These are phyloP conservation scores for Globisporangium apiculatum DNA, from an alignment of 352 stramenopile species.

Conservation along the genomic window DNA sequence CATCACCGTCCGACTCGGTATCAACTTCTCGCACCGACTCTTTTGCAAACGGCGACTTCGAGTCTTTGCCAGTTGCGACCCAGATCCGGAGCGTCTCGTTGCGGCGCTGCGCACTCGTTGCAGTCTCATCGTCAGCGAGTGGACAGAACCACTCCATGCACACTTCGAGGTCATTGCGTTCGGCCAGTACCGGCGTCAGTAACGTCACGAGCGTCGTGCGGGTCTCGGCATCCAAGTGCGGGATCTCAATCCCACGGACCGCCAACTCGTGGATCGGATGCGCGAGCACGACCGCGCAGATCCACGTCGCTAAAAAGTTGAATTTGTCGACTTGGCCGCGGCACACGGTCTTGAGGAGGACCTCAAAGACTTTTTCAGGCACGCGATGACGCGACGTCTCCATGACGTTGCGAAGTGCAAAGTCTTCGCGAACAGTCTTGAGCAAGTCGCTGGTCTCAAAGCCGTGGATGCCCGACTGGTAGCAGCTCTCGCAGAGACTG, in stretches of 20 bases:
- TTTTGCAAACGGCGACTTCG: conserved; percentile 72
- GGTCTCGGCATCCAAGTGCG: conserved; percentile 65
- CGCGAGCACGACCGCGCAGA: conserved; percentile 68
- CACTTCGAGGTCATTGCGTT: conserved; percentile 78
- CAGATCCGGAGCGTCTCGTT: conserved; percentile 82
- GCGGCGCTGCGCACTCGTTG: conserved; percentile 48
- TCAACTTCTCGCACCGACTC: conserved; percentile 42
- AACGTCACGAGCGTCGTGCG: conserved; percentile 63
- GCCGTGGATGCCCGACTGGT: conserved; percentile 77
- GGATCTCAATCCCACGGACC: conserved; percentile 83
- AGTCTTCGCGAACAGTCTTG: conserved; percentile 73
- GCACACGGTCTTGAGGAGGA: conserved; percentile 81
- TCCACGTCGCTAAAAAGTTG: conserved; percentile 84
- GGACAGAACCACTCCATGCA: conserved; percentile 87
- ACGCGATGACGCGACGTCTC: conserved; percentile 69
- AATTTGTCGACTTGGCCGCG: conserved; percentile 84
- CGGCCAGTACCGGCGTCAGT: conserved; percentile 72
- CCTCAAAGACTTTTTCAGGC: conserved; percentile 73
- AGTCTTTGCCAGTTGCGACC: conserved; percentile 82
- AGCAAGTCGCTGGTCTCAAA: conserved; percentile 78
- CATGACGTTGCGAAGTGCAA: conserved; percentile 70
- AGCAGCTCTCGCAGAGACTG: conserved; percentile 75
- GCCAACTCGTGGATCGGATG: conserved; percentile 57
- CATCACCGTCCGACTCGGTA: conserved; percentile 55
- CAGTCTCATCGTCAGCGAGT: conserved; percentile 52